Conservation (phyloP, 2,329 filamentous ascomycete species). For the Rhinocladiella similis region DNA sequence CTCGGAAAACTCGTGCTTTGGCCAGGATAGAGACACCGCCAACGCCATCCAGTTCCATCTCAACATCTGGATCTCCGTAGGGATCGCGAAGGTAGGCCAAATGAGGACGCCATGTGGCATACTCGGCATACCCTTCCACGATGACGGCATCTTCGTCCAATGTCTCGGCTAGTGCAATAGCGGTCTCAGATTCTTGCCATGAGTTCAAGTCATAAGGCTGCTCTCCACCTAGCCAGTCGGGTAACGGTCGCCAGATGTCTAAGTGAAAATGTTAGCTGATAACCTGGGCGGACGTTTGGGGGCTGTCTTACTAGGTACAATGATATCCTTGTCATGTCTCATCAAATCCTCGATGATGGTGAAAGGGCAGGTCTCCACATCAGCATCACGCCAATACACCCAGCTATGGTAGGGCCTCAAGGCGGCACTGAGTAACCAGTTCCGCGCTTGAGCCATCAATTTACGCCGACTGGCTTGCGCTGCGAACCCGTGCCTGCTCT, state of each 20-base stretch:
- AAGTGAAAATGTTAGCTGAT: constrained; percentile 1
- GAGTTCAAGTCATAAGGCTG: constrained; percentile 98
- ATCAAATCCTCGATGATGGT: constrained; percentile 97
- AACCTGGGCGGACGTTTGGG: not conserved
- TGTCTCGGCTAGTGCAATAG: constrained; percentile 86
- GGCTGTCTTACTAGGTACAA: constrained; percentile 84
- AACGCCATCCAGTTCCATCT: constrained; percentile 98
- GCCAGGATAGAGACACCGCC: constrained; percentile 90
- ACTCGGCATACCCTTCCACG: constrained; percentile 97
- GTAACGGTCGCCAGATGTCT: constrained; percentile 98
- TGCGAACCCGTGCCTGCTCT: constrained; percentile 95
- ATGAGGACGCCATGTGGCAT: constrained; percentile 97
- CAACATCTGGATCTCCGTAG: constrained; percentile 97
- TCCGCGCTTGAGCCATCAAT: constrained; percentile 95
- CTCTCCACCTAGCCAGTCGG: constrained; percentile 97
- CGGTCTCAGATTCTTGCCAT: constrained; percentile 98
- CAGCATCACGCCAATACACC: constrained; percentile 99
- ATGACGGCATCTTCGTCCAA: constrained; percentile 98
- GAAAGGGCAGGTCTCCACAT: constrained; percentile 94
- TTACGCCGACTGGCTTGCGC: constrained; percentile 92
- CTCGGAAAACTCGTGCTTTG: constrained; percentile 92
- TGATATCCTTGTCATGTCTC: constrained; percentile 98
- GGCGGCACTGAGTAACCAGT: constrained; percentile 93
- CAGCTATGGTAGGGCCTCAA: constrained; percentile 93
- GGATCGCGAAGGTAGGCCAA: constrained; percentile 94